Evolutionary conservation across 1,284 basidiomycete genomes (phyloP), one percentile per base, ranked within the genome.

Genomic region (Pseudozyma sp.): DNA sequence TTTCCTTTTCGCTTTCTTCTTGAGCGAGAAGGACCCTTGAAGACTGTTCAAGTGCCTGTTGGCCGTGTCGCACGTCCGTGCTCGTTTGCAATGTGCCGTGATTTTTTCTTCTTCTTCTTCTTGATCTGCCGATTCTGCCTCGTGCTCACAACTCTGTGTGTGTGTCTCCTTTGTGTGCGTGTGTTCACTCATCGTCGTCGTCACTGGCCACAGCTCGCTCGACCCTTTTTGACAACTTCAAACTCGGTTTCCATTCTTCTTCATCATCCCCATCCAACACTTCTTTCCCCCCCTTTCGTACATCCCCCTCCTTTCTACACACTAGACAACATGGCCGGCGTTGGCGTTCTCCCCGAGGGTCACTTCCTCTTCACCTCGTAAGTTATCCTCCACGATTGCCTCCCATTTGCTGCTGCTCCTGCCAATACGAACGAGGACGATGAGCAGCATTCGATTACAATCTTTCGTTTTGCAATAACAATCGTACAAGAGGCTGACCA

Each of bases 321-420:
- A 59, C 56, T 59, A 21, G 39, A 52, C 63, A 74, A 65, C 52
- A 75, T 75, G 72, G 59, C 67, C 53, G 53, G 40, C 59, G 34
- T 59, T 52, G 64, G 68, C 52, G 43, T 38, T 54, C 81, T 84
- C 11, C 83, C 83, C 51, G 80, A 83, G 72, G 83, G 83, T 54
- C 83, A 84, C 72, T 84, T 84, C 76, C 79, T 84, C 67, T 84
- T 84, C 81, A 84, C 83, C 60, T 83, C 82, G 78, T 82, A 74
- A 69, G 81, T 82, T 8, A n/a, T 40, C 7, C 5, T n/a, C 14
- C 16, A 18, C 12, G 5, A 18, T 13, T 38, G 18, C 13, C 31
- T 34, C 19, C n/a, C 18, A 4, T 51, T 5, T 8, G 10, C 16
- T 9, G 10, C 18, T 19, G 14, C 36, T 6, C n/a, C 36, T 7